These are phyloP conservation scores for Amanita subjunquillea DNA, from an alignment of 768 basidiomycete species.

Conservation along the genomic window DNA sequence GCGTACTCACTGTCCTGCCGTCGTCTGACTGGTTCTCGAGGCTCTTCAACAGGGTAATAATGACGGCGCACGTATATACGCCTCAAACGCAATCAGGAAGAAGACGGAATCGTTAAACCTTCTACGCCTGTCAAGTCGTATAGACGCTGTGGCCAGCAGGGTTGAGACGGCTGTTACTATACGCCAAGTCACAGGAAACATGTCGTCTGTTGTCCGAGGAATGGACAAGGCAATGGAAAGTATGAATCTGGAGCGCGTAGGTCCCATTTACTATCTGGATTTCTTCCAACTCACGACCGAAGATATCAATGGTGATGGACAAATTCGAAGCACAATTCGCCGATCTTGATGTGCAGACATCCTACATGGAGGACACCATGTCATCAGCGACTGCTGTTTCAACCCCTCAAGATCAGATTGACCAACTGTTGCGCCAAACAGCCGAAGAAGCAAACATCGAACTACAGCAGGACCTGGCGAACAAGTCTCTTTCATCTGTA, in stretches of 20 bases:
- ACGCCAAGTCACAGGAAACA: conserved; percentile 91
- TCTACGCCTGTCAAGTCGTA: conserved; percentile 78
- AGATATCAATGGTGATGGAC: conserved; percentile 99
- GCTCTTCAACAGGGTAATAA: conserved; percentile 94
- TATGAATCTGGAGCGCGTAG: conserved; percentile 95
- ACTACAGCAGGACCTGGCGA: conserved; percentile 79
- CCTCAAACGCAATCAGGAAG: conserved; percentile 96
- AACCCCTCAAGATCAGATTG: conserved; percentile 96
- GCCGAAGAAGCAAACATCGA: conserved; percentile 98
- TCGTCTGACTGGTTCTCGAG: conserved; percentile 27
- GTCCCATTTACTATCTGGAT: conserved; percentile 14
- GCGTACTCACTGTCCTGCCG: not conserved
- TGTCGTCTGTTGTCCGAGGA: conserved; percentile 92
- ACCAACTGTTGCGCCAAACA: conserved; percentile 81
- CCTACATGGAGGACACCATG: conserved; percentile 98
- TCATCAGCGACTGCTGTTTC: conserved; percentile 84
- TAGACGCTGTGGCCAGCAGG: conserved; percentile 93
- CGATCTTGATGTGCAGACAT: conserved; percentile 96
- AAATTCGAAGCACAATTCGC: conserved; percentile 96
- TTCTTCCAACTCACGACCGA: not conserved
- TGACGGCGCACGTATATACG: conserved; percentile 96
- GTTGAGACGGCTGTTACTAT: conserved; percentile 99
- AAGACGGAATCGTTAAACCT: conserved; percentile 92
- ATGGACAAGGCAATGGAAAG: conserved; percentile 99
- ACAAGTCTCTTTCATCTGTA: conserved; percentile 48